phyloP scores from a whole-genome alignment of 805 yeast species.

The Gaillardinia entomophila region DNA sequence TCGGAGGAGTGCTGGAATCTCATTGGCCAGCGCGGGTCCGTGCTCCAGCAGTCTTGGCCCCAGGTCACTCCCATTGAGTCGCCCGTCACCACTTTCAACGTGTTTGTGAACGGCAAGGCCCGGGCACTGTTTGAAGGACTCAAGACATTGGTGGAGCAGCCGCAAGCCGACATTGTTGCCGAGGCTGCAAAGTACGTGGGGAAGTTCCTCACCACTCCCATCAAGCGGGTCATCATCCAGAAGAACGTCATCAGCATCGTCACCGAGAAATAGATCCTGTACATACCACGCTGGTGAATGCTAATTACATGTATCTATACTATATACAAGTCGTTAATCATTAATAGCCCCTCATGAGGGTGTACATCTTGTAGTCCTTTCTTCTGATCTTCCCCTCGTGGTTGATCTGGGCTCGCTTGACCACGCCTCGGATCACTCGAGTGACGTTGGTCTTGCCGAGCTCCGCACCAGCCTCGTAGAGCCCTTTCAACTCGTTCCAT shows the following conservation, averaged over 20 bases:
- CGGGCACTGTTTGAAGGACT: constrained; percentile 39
- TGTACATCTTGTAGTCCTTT: constrained; percentile 27
- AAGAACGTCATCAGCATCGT: constrained; percentile 43
- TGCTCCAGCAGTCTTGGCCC: constrained; percentile 68
- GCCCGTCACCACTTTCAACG: constrained; percentile 38
- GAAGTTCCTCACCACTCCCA: constrained; percentile 6
- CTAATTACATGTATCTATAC: constrained; percentile 1
- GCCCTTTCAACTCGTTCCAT: constrained; percentile 27
- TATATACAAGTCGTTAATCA: constrained; percentile 1
- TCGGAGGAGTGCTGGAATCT: constrained; percentile 79
- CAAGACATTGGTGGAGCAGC: constrained; percentile 29
- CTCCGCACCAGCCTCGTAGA: constrained; percentile 25
- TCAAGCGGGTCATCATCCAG: constrained; percentile 54
- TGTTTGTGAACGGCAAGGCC: constrained; percentile 73
- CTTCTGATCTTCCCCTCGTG: constrained; percentile 34
- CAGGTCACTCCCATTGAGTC: constrained; percentile 34
- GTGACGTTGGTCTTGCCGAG: constrained; percentile 24
- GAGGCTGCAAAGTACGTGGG: constrained; percentile 13
- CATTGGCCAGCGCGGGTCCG: constrained; percentile 31
- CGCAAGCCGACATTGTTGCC: constrained; percentile 29
- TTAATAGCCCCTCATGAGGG: constrained; percentile 26
- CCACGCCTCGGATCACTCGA: constrained; percentile 27
- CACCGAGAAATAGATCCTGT: constrained; percentile 11
- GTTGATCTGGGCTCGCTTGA: constrained; percentile 28
- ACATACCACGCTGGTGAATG: constrained; percentile 4